phyloP scores from a whole-genome alignment of 2,329 filamentous ascomycete species.

The Penicillium sp. region DNA sequence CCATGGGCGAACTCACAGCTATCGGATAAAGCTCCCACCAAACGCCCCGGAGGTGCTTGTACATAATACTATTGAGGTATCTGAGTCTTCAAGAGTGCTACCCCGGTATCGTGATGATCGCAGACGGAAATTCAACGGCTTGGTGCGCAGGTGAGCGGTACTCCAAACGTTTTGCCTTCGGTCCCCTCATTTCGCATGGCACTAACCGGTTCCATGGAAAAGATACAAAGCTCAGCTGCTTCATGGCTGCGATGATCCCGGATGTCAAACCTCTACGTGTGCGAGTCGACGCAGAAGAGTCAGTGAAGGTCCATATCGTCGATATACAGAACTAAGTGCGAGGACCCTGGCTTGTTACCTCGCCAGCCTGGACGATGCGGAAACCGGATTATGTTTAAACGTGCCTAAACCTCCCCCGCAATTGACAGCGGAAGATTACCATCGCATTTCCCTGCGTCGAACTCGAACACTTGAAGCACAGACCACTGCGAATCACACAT shows the following conservation, averaged over 20 bases:
- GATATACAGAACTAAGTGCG: conserved; percentile 78
- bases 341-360: conserved; percentile 77
- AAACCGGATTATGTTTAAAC: conserved; percentile 64
- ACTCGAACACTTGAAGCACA: conserved; percentile 31
- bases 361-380: conserved; percentile 75
- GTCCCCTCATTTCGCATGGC: background rate
- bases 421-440: conserved; percentile 25
- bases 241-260: conserved; percentile 68
- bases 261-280: conserved; percentile 74
- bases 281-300: conserved; percentile 72
- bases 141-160: conserved; percentile 63
- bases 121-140: conserved; percentile 52
- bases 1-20: conserved; percentile 30
- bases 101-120: conserved; percentile 42
- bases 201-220: conserved; percentile 5
- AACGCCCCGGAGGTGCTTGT: conserved; percentile 41
- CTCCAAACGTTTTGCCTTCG: background rate
- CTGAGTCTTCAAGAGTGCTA: conserved; percentile 38
- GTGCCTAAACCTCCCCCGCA: conserved; percentile 31
- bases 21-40: conserved; percentile 42
- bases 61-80: conserved; percentile 42
- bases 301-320: conserved; percentile 67
- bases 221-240: conserved; percentile 82
- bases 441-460: conserved; percentile 32
- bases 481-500: conserved; percentile 8